Evolutionary conservation across 208 protist species (phyloP).

Genomic region (Wallacemonas sp.): DNA sequence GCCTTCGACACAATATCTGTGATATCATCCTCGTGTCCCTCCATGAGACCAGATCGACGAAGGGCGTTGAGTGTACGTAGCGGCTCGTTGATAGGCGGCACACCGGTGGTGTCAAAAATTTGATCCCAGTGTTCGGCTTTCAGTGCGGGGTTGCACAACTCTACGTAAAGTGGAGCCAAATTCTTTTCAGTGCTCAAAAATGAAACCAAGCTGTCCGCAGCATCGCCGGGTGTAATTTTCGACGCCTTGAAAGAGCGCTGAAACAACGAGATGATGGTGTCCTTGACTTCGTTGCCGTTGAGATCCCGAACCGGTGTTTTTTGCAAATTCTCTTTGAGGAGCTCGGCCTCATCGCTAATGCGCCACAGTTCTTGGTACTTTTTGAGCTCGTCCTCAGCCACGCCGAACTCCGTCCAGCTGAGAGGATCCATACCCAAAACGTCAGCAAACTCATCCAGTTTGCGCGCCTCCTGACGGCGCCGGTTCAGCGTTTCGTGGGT

Average conservation of each 20-base stretch:
- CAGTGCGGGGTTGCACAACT: slow-evolving; percentile 90
- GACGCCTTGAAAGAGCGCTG: slow-evolving; percentile 65
- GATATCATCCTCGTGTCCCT: slow-evolving; percentile 51
- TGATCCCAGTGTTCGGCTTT: slow-evolving; percentile 73
- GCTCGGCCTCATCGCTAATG: slow-evolving; percentile 49
- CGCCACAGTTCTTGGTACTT: slow-evolving; percentile 81
- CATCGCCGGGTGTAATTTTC: slow-evolving; percentile 62
- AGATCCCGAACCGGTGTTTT: slow-evolving; percentile 46
- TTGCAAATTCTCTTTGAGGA: slow-evolving; percentile 56
- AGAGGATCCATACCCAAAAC: slow-evolving; percentile 68
- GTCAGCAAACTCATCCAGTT: slow-evolving; percentile 67
- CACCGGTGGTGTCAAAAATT: slow-evolving; percentile 71
- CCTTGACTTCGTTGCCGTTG: slow-evolving; percentile 73
- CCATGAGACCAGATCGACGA: slow-evolving; percentile 36
- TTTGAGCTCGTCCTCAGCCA: slow-evolving; percentile 54
- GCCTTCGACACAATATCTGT: slow-evolving; percentile 85
- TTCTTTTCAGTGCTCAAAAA: slow-evolving; percentile 75
- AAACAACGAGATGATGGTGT: slow-evolving; percentile 55
- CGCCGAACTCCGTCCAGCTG: slow-evolving; percentile 70
- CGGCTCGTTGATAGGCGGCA: slow-evolving; percentile 31
- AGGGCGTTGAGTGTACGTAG: slow-evolving; percentile 54
- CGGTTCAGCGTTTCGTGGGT: slow-evolving; percentile 31
- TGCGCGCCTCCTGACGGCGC: slow-evolving; percentile 29
- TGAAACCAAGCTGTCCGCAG: slow-evolving; percentile 63
- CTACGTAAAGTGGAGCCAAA: slow-evolving; percentile 62